These are phyloP conservation scores for Zoysia matrella DNA, from an alignment of 202 grass and related monocot species.

Conservation along the genomic window DNA sequence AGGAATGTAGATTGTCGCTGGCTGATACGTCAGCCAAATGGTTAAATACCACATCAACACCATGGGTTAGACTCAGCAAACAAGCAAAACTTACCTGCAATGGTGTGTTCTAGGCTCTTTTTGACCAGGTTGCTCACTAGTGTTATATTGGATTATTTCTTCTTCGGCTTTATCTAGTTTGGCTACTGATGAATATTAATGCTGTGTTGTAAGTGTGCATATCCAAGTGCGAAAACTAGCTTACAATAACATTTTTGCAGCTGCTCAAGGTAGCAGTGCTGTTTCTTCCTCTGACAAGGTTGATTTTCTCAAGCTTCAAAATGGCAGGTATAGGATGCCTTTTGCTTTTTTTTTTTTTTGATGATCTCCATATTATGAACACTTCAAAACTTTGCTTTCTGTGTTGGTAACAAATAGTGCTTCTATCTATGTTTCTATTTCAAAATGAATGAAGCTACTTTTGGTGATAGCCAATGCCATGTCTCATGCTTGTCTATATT, in stretches of 20 bases:
- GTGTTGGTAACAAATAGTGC: background rate
- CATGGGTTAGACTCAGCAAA: conserved; percentile 55
- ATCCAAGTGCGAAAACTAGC: conserved; percentile 15
- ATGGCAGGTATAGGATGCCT: conserved; percentile 66
- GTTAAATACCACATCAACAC: conserved; percentile 57
- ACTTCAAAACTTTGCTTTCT: background rate
- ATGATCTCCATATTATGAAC: conserved; percentile 12
- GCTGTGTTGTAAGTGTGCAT: conserved; percentile 24
- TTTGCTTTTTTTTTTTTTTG: background rate
- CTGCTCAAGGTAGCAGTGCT: conserved; percentile 61
- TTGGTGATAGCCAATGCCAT: conserved; percentile 24
- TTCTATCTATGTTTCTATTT: background rate
- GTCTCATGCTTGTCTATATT: background rate
- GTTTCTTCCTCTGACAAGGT: conserved; percentile 66
- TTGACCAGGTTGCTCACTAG: conserved; percentile 49
- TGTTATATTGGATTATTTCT: conserved; percentile 36
- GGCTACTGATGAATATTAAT: conserved; percentile 8
- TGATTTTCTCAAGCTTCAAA: conserved; percentile 98
- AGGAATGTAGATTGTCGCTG: conserved; percentile 66
- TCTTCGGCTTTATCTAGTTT: conserved; percentile 27
- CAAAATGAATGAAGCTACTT: background rate
- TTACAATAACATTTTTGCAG: conserved; percentile 57
- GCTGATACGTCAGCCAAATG: conserved; percentile 74
- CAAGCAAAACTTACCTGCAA: conserved; percentile 65
- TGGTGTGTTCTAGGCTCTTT: conserved; percentile 91